Base-by-base conservation (phyloP, 2,329 filamentous ascomycete genomes). In the Aureobasidium sp. region DNA sequence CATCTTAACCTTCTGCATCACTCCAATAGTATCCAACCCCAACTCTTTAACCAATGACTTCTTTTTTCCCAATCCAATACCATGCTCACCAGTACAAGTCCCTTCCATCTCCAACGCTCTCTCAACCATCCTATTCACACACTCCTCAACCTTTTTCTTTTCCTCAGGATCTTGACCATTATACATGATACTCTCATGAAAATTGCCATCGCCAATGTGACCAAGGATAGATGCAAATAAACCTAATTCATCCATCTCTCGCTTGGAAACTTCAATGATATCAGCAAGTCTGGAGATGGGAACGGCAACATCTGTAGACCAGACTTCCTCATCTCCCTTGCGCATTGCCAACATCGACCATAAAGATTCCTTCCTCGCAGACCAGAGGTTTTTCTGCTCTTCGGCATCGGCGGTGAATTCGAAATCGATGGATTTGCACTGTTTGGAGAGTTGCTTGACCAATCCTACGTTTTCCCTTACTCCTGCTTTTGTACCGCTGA, bases 41-140 rank as follows among this genome's bases (percentile, higher is more conserved):
- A 96, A 83, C 73, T 96, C 91, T 71, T 87, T 85, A 32, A 90
- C 74, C 50, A 96, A 78, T 9, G 85, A 89, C 61, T 85, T 84
- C 76, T 95, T 96, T 77, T 96, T 96, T 16, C 90, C 90, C 73
- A 93, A 84, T 27, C 91, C 91, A 64, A 96, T 82, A 1, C 89
- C 89, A 73, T 96, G 91, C 74, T 96, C 91, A 34, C 91, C 91
- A 0, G 91, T 95, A 72, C 90, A 94, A 6, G 91, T 96, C 1
- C 92, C 91, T 63, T 96, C 92, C 91, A 97, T 96, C 66, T 93
- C 90, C 29, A 97, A 75, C 2, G 91, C 92, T n/a, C 90, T 84
- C 67, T 88, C 83, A 27, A 96, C 90, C 91, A 97, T 96, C 67
- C 91, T 87, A 70, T 92, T 86, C 50, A 97, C 90, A 66, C 90